Evolutionary conservation across 345 rosid genomes (phyloP), one percentile per base, ranked within the genome.

Genomic region (Pistacia atlantica): DNA sequence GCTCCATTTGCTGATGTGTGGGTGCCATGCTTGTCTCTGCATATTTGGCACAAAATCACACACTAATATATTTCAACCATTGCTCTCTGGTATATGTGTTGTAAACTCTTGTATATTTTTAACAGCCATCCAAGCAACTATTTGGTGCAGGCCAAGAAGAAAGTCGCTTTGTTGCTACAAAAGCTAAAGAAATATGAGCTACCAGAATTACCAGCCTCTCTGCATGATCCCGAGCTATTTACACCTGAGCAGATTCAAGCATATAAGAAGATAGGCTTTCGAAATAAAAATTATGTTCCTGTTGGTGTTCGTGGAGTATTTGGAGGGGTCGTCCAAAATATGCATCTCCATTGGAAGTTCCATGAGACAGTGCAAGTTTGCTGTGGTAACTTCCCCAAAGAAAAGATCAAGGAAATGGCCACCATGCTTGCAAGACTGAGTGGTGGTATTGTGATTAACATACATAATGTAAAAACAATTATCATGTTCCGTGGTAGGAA

Each of bases 341-440:
- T 95, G 98, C 99, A 95, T 87, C 86, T 95, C 75, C 99, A 95
- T 63, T 95, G 98, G 99, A 95, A 95, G 87, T 95, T 95, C 87
- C 99, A 95, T 70, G 98, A 95, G 89, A 95, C 99, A 0, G 97
- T 95, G 52, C 99, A 95, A 86, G 98, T 93, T 72, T 92, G 96
- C 62, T 95, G 99, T 71, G 99, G 93, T 83, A 92, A 93, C 83
- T 92, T 93, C 74, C 95, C 98, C 18, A 90, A 90, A 82, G 99
- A 95, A 76, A 93, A 89, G 82, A 95, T 95, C 25, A 95, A 93
- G 86, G 97, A 93, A 82, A 93, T 95, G 98, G 97, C 98, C 0
- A 88, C 90, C 51, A 93, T 95, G 97, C 71, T 95, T 58, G 91
- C 97, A 0, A 92, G 98, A 77, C 79, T 95, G 52, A 95, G 99